These are phyloP conservation scores for Noccaea caerulescens DNA, from an alignment of 345 rosid genomes.

Conservation along the genomic window DNA sequence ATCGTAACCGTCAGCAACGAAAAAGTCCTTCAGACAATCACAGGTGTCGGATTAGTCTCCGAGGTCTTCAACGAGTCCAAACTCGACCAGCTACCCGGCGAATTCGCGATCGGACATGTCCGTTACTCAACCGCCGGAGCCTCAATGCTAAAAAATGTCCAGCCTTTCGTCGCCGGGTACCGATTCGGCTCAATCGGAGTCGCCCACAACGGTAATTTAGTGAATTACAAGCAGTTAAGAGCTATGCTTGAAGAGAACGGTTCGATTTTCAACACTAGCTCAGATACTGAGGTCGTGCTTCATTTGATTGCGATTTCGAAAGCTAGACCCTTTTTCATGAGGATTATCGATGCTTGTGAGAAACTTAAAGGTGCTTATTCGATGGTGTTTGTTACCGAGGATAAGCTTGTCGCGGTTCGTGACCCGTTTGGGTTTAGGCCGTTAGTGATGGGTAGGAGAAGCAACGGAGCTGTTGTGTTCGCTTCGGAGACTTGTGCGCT, in stretches of 20 bases:
- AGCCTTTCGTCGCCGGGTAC: slow-evolving; percentile 97
- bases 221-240: slow-evolving; percentile 70
- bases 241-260: slow-evolving; percentile 82
- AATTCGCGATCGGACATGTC: slow-evolving; percentile 87
- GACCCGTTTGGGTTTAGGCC: slow-evolving; percentile 94
- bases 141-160: slow-evolving; percentile 95
- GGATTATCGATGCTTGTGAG: slow-evolving; percentile 96
- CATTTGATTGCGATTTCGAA: slow-evolving; percentile 94
- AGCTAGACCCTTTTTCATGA: slow-evolving; percentile 80
- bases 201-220: slow-evolving; percentile 94
- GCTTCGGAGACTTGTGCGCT: slow-evolving; percentile 99
- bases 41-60: slow-evolving; percentile 94
- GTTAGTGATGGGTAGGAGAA: slow-evolving; percentile 92
- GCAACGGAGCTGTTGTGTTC: slow-evolving; percentile 87
- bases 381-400: slow-evolving; percentile 90
- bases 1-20: slow-evolving; percentile 74
- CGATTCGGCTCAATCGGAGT: slow-evolving; percentile 89
- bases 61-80: slow-evolving; percentile 90
- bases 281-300: slow-evolving; percentile 97
- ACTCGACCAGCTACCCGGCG: slow-evolving; percentile 85
- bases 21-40: slow-evolving; percentile 74
- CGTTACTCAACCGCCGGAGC: slow-evolving; percentile 94
- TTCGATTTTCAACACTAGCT: slow-evolving; percentile 87
- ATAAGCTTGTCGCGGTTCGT: slow-evolving; percentile 92
- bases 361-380: slow-evolving; percentile 88